These are phyloP conservation scores for Oryza rufipogon DNA, from an alignment of 176 grass and related monocot genomes.

Conservation along the genomic window DNA sequence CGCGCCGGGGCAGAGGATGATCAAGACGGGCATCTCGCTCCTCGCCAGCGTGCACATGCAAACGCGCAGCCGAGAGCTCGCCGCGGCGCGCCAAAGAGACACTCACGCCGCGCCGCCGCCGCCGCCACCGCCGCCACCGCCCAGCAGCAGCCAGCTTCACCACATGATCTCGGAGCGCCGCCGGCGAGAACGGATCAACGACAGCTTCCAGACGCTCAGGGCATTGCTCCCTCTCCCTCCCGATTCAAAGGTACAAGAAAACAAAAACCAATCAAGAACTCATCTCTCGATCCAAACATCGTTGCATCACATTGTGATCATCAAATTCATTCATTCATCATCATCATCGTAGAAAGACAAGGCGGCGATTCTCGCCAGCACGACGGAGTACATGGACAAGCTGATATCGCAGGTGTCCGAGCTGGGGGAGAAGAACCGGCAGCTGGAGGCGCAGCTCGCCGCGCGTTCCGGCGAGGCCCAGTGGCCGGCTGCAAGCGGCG, in stretches of 20 bases:
- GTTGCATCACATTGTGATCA: neutral
- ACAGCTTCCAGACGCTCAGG: constrained; percentile 68
- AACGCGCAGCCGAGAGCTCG: constrained; percentile 23
- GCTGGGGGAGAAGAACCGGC: constrained; percentile 55
- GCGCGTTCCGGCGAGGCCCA: neutral
- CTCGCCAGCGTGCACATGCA: constrained; percentile 32
- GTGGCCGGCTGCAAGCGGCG: neutral
- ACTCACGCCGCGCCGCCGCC: neutral
- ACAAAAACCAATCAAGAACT: neutral
- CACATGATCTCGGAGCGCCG: constrained; percentile 79
- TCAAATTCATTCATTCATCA: neutral
- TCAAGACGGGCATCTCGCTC: constrained; percentile 51
- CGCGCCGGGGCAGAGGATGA: constrained; percentile 59
- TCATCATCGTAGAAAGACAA: constrained; percentile 61
- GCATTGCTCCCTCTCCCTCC: constrained; percentile 68
- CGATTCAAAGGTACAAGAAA: constrained; percentile 51
- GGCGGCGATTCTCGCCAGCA: constrained; percentile 57
- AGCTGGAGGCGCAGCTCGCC: constrained; percentile 51
- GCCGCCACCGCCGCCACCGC: neutral
- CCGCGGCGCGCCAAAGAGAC: neutral
- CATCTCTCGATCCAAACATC: neutral
- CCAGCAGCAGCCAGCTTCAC: constrained; percentile 62
- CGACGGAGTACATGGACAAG: constrained; percentile 63
- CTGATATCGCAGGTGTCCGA: constrained; percentile 53
- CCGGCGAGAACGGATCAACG: constrained; percentile 74